A percentile compares a stretch with the other conserved stretches of the same genome.
These are phyloP conservation scores for Hymenoscyphus scutula DNA, from an alignment of 2,329 filamentous ascomycete species.

Conservation along the genomic window DNA sequence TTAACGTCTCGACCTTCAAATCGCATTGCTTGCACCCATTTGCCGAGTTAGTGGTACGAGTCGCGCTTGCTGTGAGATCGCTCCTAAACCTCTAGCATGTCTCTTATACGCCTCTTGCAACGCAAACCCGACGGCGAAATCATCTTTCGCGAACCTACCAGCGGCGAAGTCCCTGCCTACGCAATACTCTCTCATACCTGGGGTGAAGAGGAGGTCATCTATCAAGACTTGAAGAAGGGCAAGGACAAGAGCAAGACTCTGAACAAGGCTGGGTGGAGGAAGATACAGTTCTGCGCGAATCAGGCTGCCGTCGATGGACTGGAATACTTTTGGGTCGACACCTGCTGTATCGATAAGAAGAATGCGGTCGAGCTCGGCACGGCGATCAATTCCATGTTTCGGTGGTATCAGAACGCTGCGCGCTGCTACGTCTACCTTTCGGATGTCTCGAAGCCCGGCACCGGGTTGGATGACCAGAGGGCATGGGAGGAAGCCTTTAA, in stretches of 20 bases:
- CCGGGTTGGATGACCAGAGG: conserved; percentile 8
- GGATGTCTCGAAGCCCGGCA: conserved; percentile 15
- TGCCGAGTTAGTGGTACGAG: conserved; percentile 13
- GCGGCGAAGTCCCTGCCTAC: conserved; percentile 12
- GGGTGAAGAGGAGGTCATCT: conserved; percentile 24
- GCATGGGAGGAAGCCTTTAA: background rate
- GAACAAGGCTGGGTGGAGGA: conserved; percentile 15
- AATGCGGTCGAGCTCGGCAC: conserved; percentile 16
- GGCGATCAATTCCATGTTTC: conserved; percentile 26
- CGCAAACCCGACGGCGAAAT: conserved; percentile 29
- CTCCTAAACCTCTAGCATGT: conserved; percentile 22
- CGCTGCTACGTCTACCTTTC: conserved; percentile 25
- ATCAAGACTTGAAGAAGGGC: conserved; percentile 16
- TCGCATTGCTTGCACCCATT: conserved; percentile 20
- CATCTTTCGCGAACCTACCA: conserved; percentile 11
- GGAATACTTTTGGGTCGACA: conserved; percentile 25
- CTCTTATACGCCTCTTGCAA: conserved; percentile 28
- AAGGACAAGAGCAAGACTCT: conserved; percentile 19
- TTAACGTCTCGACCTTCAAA: conserved; percentile 22
- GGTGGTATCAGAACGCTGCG: conserved; percentile 22
- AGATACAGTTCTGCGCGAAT: conserved; percentile 23
- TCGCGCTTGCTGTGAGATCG: conserved; percentile 23
- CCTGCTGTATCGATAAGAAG: conserved; percentile 27
- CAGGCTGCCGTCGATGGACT: conserved; percentile 22
- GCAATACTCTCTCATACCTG: conserved; percentile 27